Base-by-base conservation (phyloP, 148 eudicot genomes). In the Agrostemma githago region DNA sequence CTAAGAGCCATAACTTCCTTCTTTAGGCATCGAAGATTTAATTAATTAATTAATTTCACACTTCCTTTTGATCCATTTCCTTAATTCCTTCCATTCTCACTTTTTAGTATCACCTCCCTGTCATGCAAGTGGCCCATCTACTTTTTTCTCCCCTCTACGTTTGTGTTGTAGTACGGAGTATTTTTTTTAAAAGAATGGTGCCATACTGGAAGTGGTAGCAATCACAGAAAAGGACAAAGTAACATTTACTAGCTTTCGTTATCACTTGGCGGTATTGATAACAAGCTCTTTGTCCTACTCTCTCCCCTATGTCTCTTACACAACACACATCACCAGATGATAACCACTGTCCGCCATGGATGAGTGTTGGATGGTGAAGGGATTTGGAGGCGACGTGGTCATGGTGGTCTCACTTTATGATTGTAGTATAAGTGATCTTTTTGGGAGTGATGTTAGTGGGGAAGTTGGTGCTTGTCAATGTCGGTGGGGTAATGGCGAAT, bases 401-500 rank as follows among this genome's bases (percentile, higher is more conserved):
- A 17, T 15, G 21, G 51, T 66, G 20, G 46, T 41, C 53, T 3
- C 42, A 12, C 70, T 41, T 40, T 17, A 41, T 42, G 51, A 43
- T 66, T 17, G 70, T 66, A 53, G 42, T 41, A 43, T 9, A 17
- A 26, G 51, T 66, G 70, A 66, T 42, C 14, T 66, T n/a, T 66
- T 21, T 66, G 48, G 12, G 34, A 26, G 9, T 43, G 53, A 43
- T 66, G 53, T 66, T 9, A 43, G 48, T 17, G 7, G 53, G 70
- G 34, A 66, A 12, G 34, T 11, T 42, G 70, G 51, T 66, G 70
- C 11, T 66, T 15, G 26, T 66, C 51, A 19, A 16, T 43, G 70
- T 41, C 48, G 48, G 15, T 43, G 20, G 12, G 16, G 15, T 68
- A 68, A 43, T 46, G 57, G 16, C 34, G 4, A 17, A 14, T 37